Evolutionary conservation across 202 grass and related monocot genomes (phyloP).

Genomic region (Zizania palustris): DNA sequence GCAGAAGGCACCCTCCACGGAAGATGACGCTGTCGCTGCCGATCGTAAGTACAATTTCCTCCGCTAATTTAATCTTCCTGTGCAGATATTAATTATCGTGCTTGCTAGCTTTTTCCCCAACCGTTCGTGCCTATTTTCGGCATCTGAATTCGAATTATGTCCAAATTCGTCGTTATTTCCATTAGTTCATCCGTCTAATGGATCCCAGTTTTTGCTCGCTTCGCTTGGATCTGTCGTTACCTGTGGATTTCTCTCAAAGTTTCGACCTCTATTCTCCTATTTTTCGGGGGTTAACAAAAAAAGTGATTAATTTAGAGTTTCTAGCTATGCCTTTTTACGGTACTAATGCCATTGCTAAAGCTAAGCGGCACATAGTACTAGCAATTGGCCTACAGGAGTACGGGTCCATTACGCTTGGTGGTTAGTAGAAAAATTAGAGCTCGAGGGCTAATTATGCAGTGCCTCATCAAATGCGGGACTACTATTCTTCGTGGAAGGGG

Average conservation of each 20-base stretch:
- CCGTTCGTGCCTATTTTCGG: background rate
- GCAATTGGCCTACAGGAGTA: background rate
- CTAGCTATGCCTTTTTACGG: constrained; percentile 18
- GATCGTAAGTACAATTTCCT: constrained; percentile 59
- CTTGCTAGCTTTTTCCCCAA: background rate
- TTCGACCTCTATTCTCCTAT: constrained; percentile 3
- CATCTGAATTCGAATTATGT: constrained; percentile 28
- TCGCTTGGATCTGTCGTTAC: constrained; percentile 56
- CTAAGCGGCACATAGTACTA: background rate
- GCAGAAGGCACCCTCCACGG: constrained; percentile 51
- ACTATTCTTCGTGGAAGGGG: background rate
- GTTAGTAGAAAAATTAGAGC: constrained; percentile 8
- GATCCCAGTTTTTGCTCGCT: constrained; percentile 17
- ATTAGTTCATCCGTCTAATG: background rate
- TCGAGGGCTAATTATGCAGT: constrained; percentile 34
- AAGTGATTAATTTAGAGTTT: constrained; percentile 10
- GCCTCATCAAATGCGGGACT: background rate
- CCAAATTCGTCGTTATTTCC: background rate
- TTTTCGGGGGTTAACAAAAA: constrained; percentile 26
- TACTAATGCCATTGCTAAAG: constrained; percentile 9
- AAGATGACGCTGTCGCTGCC: constrained; percentile 60
- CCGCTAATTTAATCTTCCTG: constrained; percentile 28
- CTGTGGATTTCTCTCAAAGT: constrained; percentile 44
- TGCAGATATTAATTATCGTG: constrained; percentile 1
- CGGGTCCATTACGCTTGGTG: constrained; percentile 21